phyloP scores from a whole-genome alignment of 1,139 yeast species.

The Sugiyamaella novakii region DNA sequence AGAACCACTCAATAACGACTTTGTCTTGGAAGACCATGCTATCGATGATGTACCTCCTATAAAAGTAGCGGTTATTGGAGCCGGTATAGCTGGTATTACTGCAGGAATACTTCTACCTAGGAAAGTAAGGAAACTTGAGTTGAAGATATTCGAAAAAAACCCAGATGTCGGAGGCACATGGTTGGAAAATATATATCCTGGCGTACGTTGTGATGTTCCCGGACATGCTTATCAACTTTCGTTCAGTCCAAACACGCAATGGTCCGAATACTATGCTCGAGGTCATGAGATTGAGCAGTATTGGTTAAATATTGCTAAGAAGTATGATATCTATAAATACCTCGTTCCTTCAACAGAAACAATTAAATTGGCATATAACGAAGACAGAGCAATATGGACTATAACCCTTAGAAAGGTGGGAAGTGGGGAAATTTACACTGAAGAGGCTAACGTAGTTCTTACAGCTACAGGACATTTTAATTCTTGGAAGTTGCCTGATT shows the following conservation, averaged over 20 bases:
- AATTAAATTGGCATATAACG: conserved; percentile 31
- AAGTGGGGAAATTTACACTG: conserved; percentile 23
- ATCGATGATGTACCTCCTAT: conserved; percentile 44
- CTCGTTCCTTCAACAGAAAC: conserved; percentile 25
- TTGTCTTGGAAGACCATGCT: conserved; percentile 24
- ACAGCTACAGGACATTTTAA: conserved; percentile 33
- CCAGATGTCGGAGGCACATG: conserved; percentile 47
- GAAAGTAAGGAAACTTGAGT: conserved; percentile 31
- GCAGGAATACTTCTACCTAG: conserved; percentile 22
- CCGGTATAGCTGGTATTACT: conserved; percentile 51
- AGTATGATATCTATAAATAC: conserved; percentile 30
- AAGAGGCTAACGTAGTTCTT: conserved; percentile 30
- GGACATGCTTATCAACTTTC: conserved; percentile 37
- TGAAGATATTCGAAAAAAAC: conserved; percentile 49
- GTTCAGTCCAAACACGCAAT: conserved; percentile 36
- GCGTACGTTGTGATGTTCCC: conserved; percentile 37
- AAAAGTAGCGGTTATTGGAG: conserved; percentile 48
- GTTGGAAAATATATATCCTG: conserved; percentile 36
- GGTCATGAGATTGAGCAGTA: conserved; percentile 34
- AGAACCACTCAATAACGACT: background rate
- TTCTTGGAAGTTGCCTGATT: conserved; percentile 31
- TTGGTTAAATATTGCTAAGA: conserved; percentile 31
- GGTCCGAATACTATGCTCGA: conserved; percentile 33
- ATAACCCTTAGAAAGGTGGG: conserved; percentile 19
- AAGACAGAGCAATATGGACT: conserved; percentile 30